These are phyloP conservation scores for Jatropha curcas DNA, from an alignment of 345 rosid genomes.

Conservation along the genomic window DNA sequence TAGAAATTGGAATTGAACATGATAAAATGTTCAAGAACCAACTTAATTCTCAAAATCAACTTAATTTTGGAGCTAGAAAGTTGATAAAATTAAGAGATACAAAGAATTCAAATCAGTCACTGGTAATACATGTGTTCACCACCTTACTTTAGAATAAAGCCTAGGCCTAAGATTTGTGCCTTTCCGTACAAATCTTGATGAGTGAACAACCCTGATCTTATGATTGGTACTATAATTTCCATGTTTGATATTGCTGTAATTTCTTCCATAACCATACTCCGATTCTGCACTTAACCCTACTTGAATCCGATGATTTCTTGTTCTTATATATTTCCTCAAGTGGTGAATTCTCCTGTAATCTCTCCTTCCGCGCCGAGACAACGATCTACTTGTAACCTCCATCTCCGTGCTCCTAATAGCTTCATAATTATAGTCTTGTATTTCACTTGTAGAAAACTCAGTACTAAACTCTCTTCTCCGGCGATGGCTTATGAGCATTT, in stretches of 20 bases:
- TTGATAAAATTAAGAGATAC: too few species aligned
- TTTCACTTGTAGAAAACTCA: slow-evolving; percentile 1
- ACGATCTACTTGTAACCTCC: slow-evolving; percentile 7
- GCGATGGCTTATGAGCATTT: slow-evolving; percentile 19
- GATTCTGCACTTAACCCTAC: too few species aligned
- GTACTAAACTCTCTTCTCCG: slow-evolving; percentile 18
- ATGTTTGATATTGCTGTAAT: slow-evolving; percentile 19
- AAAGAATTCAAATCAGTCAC: too few species aligned
- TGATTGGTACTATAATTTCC: slow-evolving; percentile 24
- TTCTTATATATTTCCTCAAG: slow-evolving; percentile 42
- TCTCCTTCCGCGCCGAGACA: background rate
- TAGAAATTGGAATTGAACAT: too few species aligned
- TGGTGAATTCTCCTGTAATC: slow-evolving; percentile 35
- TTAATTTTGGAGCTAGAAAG: too few species aligned
- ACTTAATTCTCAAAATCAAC: too few species aligned
- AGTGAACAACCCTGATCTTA: slow-evolving; percentile 40
- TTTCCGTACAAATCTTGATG: slow-evolving; percentile 47
- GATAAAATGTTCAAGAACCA: too few species aligned
- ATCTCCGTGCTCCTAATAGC: background rate
- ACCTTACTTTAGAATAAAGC: slow-evolving; percentile 5
- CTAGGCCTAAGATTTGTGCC: slow-evolving; percentile 20
- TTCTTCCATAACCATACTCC: slow-evolving; percentile 18
- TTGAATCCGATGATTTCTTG: slow-evolving; percentile 41
- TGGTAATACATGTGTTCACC: background rate
- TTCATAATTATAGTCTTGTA: slow-evolving; percentile 15